Evolutionary conservation across 1,139 yeast species (phyloP), one percentile per base, ranked within the genome.

Genomic region (Geotrichum europaeum): DNA sequence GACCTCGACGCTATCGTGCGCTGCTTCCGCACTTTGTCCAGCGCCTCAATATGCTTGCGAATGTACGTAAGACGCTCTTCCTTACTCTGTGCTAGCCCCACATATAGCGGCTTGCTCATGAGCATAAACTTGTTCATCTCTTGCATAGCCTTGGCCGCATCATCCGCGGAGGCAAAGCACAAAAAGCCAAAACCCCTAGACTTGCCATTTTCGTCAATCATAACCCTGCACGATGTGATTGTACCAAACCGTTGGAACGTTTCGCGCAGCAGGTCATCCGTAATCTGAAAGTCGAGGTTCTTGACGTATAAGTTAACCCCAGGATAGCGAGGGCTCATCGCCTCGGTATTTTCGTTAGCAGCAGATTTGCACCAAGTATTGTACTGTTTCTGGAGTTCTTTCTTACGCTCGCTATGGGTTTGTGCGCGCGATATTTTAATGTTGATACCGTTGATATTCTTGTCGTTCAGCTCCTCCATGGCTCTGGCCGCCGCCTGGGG

Each of bases 181-280:
- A 94, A 99, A 76, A 94, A 94, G 73, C 99, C 99, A 76, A 94
- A 94, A 69, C 98, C 98, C 82, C 89, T 92, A 66, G 97, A 90
- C 80, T 90, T 90, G 70, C 96, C 97, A 66, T 84, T 77, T 72
- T 91, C 97, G 75, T 90, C 97, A 73, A 87, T 85, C 97, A 92
- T 92, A 69, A 94, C 96, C 81, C 89, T 91, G 69, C 95, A 97
- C 66, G 97, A 89, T 69, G 97, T 89, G 79, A 94, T 94, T 73
- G 88, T 79, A 76, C 99, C 99, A 76, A 87, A 91, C 68, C 95
- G 90, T 73, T 90, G 81, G 76, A 94, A 94, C 79, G 90, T 97
- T 80, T 89, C 96, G 76, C 84, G 85, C 74, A 94, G 85, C 78
- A 83, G 84, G 76, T 89, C 97, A 72, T 94, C 96, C 77, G 89